Percentiles rank a stretch among this genome's conserved stretches.
Conservation (phyloP, 2,329 filamentous ascomycete genomes). For the Trichoderma sp. region DNA sequence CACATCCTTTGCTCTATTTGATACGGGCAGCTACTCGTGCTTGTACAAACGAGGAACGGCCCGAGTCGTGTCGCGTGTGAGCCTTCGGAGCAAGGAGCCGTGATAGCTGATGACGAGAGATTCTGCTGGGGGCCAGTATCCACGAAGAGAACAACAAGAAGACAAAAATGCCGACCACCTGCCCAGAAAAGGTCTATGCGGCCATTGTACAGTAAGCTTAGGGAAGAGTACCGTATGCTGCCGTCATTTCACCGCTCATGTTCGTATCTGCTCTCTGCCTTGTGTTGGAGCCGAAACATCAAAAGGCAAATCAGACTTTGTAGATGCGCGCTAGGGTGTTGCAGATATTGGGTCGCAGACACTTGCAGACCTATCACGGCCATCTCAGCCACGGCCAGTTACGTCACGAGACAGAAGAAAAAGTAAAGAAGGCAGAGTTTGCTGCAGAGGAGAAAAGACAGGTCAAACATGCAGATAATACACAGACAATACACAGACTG, state of each 20-base stretch:
- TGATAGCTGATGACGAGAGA: neutral
- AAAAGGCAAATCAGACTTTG: conserved; percentile 4
- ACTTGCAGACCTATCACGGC: neutral
- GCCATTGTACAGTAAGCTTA: neutral
- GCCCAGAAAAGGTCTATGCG: neutral
- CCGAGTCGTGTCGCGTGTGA: conserved; percentile 20
- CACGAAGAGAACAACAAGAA: neutral
- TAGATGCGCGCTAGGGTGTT: conserved; percentile 2
- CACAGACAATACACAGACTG: too few species aligned
- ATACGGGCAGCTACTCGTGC: neutral
- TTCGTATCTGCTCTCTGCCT: neutral
- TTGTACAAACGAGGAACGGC: conserved; percentile 8
- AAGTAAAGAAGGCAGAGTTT: neutral
- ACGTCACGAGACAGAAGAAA: neutral
- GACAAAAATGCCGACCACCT: neutral
- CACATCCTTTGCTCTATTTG: neutral
- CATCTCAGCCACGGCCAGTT: neutral
- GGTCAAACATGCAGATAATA: neutral
- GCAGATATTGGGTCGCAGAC: neutral
- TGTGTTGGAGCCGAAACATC: neutral
- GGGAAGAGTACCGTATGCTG: neutral
- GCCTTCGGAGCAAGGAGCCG: neutral
- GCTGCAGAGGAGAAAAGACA: neutral
- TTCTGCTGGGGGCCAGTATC: conserved; percentile 2
- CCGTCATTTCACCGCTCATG: neutral